Conservation (phyloP, 495 filamentous ascomycete genomes). For the Penicillium lagena region DNA sequence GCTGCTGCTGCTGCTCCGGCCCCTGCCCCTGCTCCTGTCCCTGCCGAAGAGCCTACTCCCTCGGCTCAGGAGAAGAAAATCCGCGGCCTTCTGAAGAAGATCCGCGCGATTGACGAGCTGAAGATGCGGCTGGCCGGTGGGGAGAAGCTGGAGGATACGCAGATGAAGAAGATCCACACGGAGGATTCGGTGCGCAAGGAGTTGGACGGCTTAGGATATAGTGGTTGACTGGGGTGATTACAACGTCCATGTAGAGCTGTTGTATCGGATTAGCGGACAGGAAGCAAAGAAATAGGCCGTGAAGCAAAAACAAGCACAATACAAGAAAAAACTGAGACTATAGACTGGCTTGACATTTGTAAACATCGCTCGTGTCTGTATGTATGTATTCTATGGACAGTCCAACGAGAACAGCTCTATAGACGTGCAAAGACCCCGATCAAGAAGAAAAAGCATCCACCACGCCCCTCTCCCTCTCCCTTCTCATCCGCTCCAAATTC, state of each 20-base stretch:
- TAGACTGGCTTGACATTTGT: no score
- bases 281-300: no score
- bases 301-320: no score
- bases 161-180: conserved; percentile 96
- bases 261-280: no score
- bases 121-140: conserved; percentile 92
- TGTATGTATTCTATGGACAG: no score
- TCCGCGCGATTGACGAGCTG: conserved; percentile 93
- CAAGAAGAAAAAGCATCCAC: conserved; percentile 6
- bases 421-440: no score
- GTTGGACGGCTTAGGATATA: conserved; percentile 57
- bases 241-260: no score
- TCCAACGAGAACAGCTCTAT: no score
- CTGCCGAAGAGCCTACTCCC: conserved; percentile 22
- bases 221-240: conserved; percentile 20
- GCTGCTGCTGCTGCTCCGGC: conserved; percentile 9
- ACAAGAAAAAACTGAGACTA: no score
- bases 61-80: conserved; percentile 78
- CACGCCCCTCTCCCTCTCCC: conserved; percentile 37
- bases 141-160: conserved; percentile 95
- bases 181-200: conserved; percentile 78
- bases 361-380: no score
- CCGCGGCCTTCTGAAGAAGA: conserved; percentile 86
- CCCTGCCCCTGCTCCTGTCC: conserved; percentile 16
- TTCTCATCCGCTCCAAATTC: conserved; percentile 43